Evolutionary conservation across 805 yeast species (phyloP).

Genomic region (Kluyveromyces dobzhanskii): DNA sequence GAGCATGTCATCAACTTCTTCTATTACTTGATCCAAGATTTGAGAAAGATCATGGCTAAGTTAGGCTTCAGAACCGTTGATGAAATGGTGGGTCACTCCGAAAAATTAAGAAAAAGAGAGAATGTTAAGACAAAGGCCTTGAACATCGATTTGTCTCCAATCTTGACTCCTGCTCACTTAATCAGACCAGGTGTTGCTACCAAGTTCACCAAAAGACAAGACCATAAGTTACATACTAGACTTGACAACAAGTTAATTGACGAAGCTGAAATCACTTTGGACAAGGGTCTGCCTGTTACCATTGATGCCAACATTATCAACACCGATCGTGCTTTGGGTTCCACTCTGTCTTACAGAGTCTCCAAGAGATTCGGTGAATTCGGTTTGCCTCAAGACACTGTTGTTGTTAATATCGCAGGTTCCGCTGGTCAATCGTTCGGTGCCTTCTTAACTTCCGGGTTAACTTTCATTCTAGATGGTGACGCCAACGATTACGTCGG

Average conservation of each 20-base stretch:
- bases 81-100: slow-evolving; percentile 98
- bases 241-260: slow-evolving; percentile 92
- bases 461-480: slow-evolving; percentile 91
- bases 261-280: slow-evolving; percentile 91
- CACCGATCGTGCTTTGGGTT: slow-evolving; percentile 94
- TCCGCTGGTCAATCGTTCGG: slow-evolving; percentile 99
- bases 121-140: slow-evolving; percentile 86
- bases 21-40: slow-evolving; percentile 87
- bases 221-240: slow-evolving; percentile 86
- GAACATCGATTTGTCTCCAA: slow-evolving; percentile 84
- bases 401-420: slow-evolving; percentile 85
- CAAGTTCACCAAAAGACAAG: slow-evolving; percentile 84
- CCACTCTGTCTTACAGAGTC: slow-evolving; percentile 88
- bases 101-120: slow-evolving; percentile 76
- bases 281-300: slow-evolving; percentile 91
- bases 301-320: slow-evolving; percentile 89
- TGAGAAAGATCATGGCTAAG: slow-evolving; percentile 87
- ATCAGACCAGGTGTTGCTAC: slow-evolving; percentile 97
- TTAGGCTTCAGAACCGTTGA: slow-evolving; percentile 92
- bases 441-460: slow-evolving; percentile 94
- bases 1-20: slow-evolving; percentile 98
- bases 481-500: slow-evolving; percentile 98
- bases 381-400: slow-evolving; percentile 92
- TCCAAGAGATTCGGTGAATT: slow-evolving; percentile 89
- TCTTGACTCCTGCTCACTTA: slow-evolving; percentile 93